Evolutionary conservation across 257 asterid species (phyloP).

Genomic region (Solanum raphanifolium): DNA sequence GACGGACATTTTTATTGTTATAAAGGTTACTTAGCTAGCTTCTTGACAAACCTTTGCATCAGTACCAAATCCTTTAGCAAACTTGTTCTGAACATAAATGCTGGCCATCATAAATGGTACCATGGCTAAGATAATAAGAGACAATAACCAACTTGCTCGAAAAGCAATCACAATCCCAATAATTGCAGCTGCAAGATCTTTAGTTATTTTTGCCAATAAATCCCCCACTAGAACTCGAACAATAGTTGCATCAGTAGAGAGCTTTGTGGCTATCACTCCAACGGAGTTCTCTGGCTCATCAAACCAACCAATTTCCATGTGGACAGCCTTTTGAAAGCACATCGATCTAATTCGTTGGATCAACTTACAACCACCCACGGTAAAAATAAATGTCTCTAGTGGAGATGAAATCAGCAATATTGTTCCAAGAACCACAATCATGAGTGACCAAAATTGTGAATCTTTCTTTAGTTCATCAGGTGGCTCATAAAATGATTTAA

Average conservation of each 20-base stretch:
- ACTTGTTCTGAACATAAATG: constrained; percentile 40
- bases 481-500: constrained; percentile 34
- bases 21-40: no score
- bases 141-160: constrained; percentile 62
- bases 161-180: constrained; percentile 55
- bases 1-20: no score
- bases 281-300: constrained; percentile 48
- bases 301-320: constrained; percentile 63
- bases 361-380: constrained; percentile 53
- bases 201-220: constrained; percentile 40
- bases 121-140: constrained; percentile 48
- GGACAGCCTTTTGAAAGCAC: constrained; percentile 53
- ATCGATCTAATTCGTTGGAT: constrained; percentile 39
- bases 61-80: constrained; percentile 48
- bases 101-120: constrained; percentile 41
- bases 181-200: constrained; percentile 35
- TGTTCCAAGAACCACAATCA: constrained; percentile 34
- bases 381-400: constrained; percentile 39
- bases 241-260: constrained; percentile 56
- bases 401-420: constrained; percentile 34
- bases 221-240: constrained; percentile 60
- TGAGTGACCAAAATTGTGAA: constrained; percentile 48
- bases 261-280: constrained; percentile 55
- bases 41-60: constrained; percentile 40
- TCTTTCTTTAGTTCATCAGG: constrained; percentile 40